These are phyloP conservation scores for Rauvolfia tetraphylla DNA, from an alignment of 257 asterid species.

Conservation along the genomic window DNA sequence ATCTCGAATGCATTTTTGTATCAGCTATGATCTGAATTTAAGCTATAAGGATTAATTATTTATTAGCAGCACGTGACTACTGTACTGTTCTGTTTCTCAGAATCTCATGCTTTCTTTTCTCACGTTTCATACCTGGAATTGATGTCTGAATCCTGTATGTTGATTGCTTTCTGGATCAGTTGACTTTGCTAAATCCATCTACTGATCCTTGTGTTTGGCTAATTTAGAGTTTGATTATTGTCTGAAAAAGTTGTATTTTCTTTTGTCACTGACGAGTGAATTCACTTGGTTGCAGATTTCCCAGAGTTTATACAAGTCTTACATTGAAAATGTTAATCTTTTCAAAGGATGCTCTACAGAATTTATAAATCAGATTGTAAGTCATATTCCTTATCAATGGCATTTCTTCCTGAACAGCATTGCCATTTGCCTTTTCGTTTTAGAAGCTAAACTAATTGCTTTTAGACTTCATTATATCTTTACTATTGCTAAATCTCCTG, in stretches of 20 bases:
- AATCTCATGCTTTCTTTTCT: background rate
- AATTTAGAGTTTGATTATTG: background rate
- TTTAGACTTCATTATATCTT: background rate
- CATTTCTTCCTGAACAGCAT: background rate
- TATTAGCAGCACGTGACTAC: background rate
- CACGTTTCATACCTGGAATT: background rate
- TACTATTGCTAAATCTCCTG: background rate
- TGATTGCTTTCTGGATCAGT: background rate
- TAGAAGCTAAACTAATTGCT: background rate
- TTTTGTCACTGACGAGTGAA: background rate
- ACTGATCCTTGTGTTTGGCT: background rate
- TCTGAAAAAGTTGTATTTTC: background rate
- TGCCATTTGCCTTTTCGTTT: background rate
- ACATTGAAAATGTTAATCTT: slow-evolving; percentile 59
- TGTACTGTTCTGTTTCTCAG: background rate
- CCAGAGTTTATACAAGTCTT: slow-evolving; percentile 60
- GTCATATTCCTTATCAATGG: slow-evolving; percentile 21
- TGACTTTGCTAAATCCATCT: background rate
- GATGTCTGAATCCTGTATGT: too few species aligned
- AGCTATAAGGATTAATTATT: background rate
- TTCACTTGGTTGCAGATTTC: slow-evolving; percentile 61
- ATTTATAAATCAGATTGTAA: slow-evolving; percentile 83
- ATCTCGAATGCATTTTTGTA: background rate
- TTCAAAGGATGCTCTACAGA: slow-evolving; percentile 80
- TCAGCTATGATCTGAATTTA: background rate